Base-by-base conservation (phyloP, 768 basidiomycete species). In the Clavaria fumosa region DNA sequence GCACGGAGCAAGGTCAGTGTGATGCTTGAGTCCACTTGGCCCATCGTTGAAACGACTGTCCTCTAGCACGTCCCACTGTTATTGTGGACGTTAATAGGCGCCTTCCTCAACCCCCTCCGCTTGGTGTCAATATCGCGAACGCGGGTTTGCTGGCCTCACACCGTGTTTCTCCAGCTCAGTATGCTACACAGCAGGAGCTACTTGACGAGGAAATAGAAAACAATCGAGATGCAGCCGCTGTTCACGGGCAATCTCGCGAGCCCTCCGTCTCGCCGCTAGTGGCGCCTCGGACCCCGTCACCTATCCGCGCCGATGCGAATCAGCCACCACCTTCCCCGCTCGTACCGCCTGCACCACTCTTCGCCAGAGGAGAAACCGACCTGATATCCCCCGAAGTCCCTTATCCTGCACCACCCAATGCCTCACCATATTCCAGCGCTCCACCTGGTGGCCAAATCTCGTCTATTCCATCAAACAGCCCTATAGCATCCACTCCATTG, bases 241-340 rank as follows among this genome's bases (percentile, higher is more conserved):
- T 78, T 4, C 65, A 72, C 12, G 78, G 78, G 50, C 64, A 84
- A 1, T 67, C 67, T 9, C 66, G 70, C 9, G 81, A 80, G 48
- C 47, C 81, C 34, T 74, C 78, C 39, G 61, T 70, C 14, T 54
- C 81, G 12, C n/a, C n/a, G n/a, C n/a, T n/a, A n/a, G n/a, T n/a
- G n/a, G n/a, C n/a, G n/a, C n/a, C n/a, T n/a, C n/a, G n/a, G n/a
- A n/a, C n/a, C n/a, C n/a, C n/a, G n/a, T n/a, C n/a, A n/a, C n/a
- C n/a, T n/a, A 28, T 9, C 14, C 14, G 9, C 26, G 26, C 24
- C 19, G 33, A 23, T 23, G 30, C 12, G 5, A 26, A 18, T 18
- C 31, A 11, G 11, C 41, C 23, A 26, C 42, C 45, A 11, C 28
- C 38, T 4, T 43, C 45, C 4, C 44, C 38, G 28, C 59, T 47